phyloP scores from a whole-genome alignment of 768 basidiomycete genomes.

The Tephrocybe sp. region DNA sequence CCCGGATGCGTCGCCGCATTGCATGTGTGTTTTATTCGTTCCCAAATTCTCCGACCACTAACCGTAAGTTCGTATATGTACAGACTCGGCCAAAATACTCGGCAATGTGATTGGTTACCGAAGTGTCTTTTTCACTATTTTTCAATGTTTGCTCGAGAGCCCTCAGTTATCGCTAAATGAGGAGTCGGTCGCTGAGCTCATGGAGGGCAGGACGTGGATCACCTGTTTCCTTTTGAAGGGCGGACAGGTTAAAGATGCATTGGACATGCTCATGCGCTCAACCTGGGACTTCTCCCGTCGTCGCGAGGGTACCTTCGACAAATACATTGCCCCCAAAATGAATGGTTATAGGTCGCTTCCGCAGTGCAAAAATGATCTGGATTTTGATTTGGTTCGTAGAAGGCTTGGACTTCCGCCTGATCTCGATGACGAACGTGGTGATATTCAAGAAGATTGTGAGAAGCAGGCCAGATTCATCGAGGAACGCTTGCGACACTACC shows the following conservation, averaged over 20 bases:
- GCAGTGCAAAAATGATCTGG: not conserved
- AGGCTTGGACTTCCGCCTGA: not conserved
- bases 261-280: not conserved
- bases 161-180: not conserved
- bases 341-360: not conserved
- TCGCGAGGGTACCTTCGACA: not conserved
- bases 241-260: not conserved
- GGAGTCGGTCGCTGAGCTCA: not conserved
- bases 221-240: not conserved
- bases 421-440: not conserved
- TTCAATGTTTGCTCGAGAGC: not conserved
- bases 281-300: not conserved
- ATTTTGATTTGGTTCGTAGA: not conserved
- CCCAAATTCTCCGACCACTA: not conserved
- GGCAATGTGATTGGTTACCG: too few species aligned
- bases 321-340: not conserved
- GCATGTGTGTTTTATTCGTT: not conserved
- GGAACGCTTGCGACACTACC: not conserved
- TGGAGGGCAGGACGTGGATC: not conserved
- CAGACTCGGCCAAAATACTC: not conserved
- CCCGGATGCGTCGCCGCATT: slow-evolving; percentile 2
- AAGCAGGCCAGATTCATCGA: not conserved
- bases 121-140: too few species aligned
- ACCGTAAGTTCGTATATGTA: not conserved
- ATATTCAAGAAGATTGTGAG: not conserved